A percentile compares a stretch with the other conserved stretches of the same genome.
These are phyloP conservation scores for Mortierella alpina DNA, from an alignment of 192 early-diverging fungal species.

Conservation along the genomic window DNA sequence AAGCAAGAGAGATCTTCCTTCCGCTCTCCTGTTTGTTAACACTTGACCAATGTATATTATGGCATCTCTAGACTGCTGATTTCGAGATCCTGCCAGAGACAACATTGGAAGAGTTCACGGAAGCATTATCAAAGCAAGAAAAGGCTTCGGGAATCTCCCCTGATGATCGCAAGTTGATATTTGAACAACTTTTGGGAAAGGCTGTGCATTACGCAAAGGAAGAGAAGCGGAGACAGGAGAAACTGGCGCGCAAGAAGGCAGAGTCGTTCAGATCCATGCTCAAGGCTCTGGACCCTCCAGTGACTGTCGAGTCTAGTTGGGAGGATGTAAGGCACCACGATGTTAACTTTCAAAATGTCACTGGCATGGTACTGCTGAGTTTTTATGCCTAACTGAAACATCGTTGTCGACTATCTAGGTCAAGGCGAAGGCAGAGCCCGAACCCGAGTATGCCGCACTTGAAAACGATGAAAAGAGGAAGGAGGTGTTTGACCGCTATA, in stretches of 20 bases:
- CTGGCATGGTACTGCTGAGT: background rate
- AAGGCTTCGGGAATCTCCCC: conserved; percentile 16
- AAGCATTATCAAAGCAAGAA: conserved; percentile 42
- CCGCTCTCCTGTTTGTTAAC: background rate
- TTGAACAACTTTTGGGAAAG: conserved; percentile 68
- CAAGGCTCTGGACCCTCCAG: conserved; percentile 69
- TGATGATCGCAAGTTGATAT: conserved; percentile 61
- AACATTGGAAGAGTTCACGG: conserved; percentile 54
- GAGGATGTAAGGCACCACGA: conserved; percentile 60
- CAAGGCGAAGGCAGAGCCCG: conserved; percentile 36
- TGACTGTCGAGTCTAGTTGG: conserved; percentile 75
- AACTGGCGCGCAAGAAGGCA: conserved; percentile 74
- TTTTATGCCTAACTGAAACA: conserved; percentile 1
- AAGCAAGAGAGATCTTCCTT: background rate
- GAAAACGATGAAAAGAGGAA: conserved; percentile 71
- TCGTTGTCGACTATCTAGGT: conserved; percentile 7
- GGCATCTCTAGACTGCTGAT: conserved; percentile 49
- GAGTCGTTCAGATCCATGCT: conserved; percentile 83
- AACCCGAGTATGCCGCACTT: conserved; percentile 74
- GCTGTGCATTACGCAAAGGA: conserved; percentile 72
- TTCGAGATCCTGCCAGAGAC: conserved; percentile 61
- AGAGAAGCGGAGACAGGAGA: conserved; percentile 76
- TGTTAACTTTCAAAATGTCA: conserved; percentile 9
- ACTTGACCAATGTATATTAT: background rate
- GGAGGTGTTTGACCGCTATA: conserved; percentile 80